Percentiles rank a stretch among this genome's conserved stretches.
Evolutionary conservation across 2,329 filamentous ascomycete genomes (phyloP).

Genomic region (Aspergillus pseudotamarii): DNA sequence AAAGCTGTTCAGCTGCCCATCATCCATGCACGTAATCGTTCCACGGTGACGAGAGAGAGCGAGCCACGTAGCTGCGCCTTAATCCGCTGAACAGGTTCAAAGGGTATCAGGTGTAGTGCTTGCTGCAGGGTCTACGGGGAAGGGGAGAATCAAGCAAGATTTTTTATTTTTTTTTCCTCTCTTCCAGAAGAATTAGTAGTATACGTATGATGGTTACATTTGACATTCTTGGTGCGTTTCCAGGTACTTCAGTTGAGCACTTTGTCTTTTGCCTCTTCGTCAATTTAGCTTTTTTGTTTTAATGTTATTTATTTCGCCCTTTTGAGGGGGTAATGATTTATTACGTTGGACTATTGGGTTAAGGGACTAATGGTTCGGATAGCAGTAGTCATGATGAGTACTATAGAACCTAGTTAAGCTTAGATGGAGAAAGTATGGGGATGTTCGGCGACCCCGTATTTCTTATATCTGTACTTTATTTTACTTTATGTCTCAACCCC

Average conservation of each 20-base stretch:
- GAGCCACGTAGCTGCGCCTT: constrained; percentile 27
- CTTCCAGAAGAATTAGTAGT: background rate
- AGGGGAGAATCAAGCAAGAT: background rate
- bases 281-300: background rate
- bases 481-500: background rate
- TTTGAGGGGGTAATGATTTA: background rate
- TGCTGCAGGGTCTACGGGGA: constrained; percentile 19
- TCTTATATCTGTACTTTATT: background rate
- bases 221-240: background rate
- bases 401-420: background rate
- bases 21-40: constrained; percentile 24
- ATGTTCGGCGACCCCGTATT: background rate
- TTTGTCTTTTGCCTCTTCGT: background rate
- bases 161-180: background rate
- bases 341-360: background rate
- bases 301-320: background rate
- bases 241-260: background rate
- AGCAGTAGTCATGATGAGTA: background rate
- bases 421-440: background rate
- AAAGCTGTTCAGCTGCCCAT: constrained; percentile 26
- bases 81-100: constrained; percentile 12
- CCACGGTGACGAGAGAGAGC: constrained; percentile 22
- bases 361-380: background rate
- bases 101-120: constrained; percentile 19
- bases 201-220: background rate